Base-by-base conservation (phyloP, 2,329 filamentous ascomycete species). In the Akanthomyces muscarius region DNA sequence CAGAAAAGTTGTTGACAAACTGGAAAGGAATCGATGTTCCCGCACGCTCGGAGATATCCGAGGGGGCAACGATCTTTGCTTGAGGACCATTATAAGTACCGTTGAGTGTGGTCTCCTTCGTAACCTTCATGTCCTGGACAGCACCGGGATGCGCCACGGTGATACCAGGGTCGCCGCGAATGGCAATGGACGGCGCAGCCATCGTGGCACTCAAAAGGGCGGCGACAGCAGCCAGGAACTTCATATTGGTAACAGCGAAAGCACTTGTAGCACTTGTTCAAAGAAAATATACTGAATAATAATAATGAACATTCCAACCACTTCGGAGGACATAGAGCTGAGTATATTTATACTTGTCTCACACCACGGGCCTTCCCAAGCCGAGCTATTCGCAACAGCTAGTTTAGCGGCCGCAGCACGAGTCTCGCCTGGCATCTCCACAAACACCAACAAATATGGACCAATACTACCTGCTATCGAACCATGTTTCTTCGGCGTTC, bases 1-100 rank as follows among this genome's bases (percentile, higher is more conserved):
- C 71, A 14, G 66, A 65, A 48, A 79, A 74, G 65, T 80, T 81
- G 69, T 82, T 82, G 65, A 79, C 71, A 7, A 83, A 67, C 41
- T 72, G 65, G 1, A 77, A 36, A 0, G 70, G 69, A 8, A 77
- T 62, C 2, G 56, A 41, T n/a, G 14, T 50, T 11, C 41, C 42
- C 1, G 55, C 21, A 18, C 64, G 38, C 2, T 64, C 65, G 5
- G 64, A 51, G 16, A 67, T 41, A 16, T 63, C 23, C 8, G 28
- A 11, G 21, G 44, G 48, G 8, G 59, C 10, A 2, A 67, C 11
- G 4, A 64, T 25, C 3, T 44, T 61, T 0, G 68, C 52, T 45
- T 62, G 63, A 36, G 64, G 53, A 10, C 65, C 63, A 18, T 66
- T 64, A n/a, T 70, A 66, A 16, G 77, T 76, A 10, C 75, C 72